Percentiles rank a stretch among this genome's conserved stretches.
Conservation (phyloP, 805 yeast genomes). For the Lipomyces yamanashiensis region DNA sequence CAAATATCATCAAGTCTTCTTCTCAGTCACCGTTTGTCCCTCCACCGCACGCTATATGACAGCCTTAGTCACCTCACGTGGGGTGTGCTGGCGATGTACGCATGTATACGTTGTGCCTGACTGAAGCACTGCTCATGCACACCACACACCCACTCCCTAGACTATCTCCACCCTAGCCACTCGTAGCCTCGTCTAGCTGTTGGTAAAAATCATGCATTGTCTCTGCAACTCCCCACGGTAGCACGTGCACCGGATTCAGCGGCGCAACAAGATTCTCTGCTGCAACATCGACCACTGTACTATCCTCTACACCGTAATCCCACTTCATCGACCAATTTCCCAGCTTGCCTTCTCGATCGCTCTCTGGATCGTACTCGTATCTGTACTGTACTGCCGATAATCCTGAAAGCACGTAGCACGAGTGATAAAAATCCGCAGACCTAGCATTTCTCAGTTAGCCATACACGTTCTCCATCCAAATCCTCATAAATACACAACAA, state of each 20-base stretch:
- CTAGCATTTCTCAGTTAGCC: constrained; percentile 1
- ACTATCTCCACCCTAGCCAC: no score
- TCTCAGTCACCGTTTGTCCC: no score
- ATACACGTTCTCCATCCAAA: background rate
- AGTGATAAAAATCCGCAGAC: constrained; percentile 82
- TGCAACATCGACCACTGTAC: constrained; percentile 24
- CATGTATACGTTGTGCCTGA: no score
- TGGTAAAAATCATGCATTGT: constrained; percentile 40
- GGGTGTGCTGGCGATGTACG: no score
- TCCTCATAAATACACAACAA: background rate
- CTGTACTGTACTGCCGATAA: constrained; percentile 61
- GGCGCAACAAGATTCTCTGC: constrained; percentile 40
- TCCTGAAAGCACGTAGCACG: constrained; percentile 83
- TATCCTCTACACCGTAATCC: constrained; percentile 37
- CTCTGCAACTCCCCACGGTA: constrained; percentile 54
- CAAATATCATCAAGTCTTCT: no score
- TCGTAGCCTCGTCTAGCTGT: no score
- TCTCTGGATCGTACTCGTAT: constrained; percentile 41
- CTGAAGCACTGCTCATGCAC: no score
- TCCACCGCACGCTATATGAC: no score
- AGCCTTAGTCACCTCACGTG: no score
- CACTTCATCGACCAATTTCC: constrained; percentile 45
- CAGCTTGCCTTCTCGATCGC: constrained; percentile 25
- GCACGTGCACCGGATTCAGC: constrained; percentile 63
- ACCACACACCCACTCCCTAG: no score